Evolutionary conservation across 306 rosid species (phyloP).

Genomic region (Gleditsia sinensis): DNA sequence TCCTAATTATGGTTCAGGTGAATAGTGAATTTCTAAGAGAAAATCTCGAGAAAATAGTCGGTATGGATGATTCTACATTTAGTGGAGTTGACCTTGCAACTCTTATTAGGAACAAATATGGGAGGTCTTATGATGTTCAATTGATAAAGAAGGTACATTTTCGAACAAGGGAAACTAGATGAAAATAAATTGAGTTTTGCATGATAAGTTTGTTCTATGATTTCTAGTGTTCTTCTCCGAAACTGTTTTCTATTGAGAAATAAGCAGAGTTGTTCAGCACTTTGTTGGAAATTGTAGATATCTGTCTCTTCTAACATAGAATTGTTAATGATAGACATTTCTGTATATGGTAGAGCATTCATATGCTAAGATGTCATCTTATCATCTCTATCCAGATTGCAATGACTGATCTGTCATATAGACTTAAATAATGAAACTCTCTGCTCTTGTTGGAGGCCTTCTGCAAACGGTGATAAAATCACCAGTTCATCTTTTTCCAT

Average conservation of each 20-base stretch:
- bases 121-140: conserved; percentile 91
- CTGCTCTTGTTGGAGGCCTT: neutral
- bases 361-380: neutral
- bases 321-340: neutral
- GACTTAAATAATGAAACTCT: neutral
- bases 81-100: conserved; percentile 95
- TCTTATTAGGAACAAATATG: conserved; percentile 90
- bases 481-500: neutral
- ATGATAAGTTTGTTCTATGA: neutral
- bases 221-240: neutral
- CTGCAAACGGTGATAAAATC: neutral
- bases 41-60: conserved; percentile 81
- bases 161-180: conserved; percentile 10
- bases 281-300: neutral
- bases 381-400: neutral
- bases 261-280: neutral
- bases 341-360: neutral
- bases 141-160: conserved; percentile 81
- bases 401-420: neutral
- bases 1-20: conserved; percentile 47
- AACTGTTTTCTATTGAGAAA: neutral
- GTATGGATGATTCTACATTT: conserved; percentile 81
- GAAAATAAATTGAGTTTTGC: neutral
- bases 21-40: conserved; percentile 66
- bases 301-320: conserved; percentile 7